phyloP scores from a whole-genome alignment of 331 rosid genomes.

The Phaseolus coccineus region DNA sequence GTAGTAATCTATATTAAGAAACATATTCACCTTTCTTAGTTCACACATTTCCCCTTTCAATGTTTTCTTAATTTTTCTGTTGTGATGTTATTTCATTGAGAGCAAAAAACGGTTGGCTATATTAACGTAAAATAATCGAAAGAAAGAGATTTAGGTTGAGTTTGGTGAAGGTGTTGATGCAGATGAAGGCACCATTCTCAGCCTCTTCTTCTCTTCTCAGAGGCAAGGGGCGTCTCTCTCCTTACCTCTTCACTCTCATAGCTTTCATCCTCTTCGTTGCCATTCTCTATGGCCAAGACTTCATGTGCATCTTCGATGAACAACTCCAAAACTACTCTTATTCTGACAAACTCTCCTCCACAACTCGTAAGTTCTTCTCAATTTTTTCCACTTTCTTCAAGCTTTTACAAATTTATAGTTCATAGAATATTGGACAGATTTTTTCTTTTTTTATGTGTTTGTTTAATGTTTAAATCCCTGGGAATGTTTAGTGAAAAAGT shows the following conservation, averaged over 20 bases:
- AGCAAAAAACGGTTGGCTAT: constrained; percentile 22
- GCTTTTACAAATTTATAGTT: too few species aligned
- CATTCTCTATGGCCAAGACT: constrained; percentile 72
- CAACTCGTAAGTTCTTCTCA: constrained; percentile 49
- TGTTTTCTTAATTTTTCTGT: not conserved
- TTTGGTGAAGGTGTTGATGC: constrained; percentile 38
- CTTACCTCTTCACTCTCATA: constrained; percentile 73
- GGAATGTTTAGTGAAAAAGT: too few species aligned
- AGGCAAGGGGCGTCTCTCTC: constrained; percentile 68
- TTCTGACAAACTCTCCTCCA: constrained; percentile 44
- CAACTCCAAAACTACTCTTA: constrained; percentile 56
- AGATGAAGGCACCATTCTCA: constrained; percentile 70
- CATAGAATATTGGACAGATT: too few species aligned
- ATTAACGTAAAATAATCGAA: constrained; percentile 16
- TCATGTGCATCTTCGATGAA: constrained; percentile 69
- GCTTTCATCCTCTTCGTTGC: constrained; percentile 77
- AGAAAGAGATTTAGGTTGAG: not conserved
- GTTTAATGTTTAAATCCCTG: too few species aligned
- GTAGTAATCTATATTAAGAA: not conserved
- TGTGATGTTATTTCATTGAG: accelerated
- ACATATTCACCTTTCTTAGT: not conserved
- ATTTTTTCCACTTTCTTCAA: not conserved
- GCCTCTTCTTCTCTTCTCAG: constrained; percentile 55
- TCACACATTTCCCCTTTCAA: not conserved
- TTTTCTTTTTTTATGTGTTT: too few species aligned